Evolutionary conservation across 2,329 filamentous ascomycete genomes (phyloP), one percentile per base, ranked within the genome.

Genomic region (Claviceps sp.): DNA sequence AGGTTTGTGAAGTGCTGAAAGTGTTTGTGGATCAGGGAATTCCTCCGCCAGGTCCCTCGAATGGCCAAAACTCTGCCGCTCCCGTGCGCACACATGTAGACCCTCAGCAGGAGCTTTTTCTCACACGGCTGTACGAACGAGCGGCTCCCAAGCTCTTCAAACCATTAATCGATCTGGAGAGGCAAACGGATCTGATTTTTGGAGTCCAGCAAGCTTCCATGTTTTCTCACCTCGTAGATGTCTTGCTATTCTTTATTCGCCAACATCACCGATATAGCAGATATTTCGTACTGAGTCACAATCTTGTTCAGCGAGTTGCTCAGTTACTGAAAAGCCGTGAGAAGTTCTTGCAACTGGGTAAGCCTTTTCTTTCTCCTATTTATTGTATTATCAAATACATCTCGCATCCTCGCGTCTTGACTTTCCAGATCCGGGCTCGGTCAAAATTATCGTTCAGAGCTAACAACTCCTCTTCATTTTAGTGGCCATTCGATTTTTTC

Each of bases 401-500:
- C 8, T 11, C 9, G 26, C 26, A 9, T 29, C 26, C 26, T 26
- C 26, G 26, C 26, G 26, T 29, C 26, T 29, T 29, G 26, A 29
- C 26, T 29, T 29, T 29, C 8, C 8, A 29, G 9, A 1, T 29
- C 26, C 26, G 26, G 8, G 3, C 26, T 29, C 8, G 26, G 9
- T 29, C 8, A 29, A 29, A 3, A 9, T 29, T 29, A 8, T 29
- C 26, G 26, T 11, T 29, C 26, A 29, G 8, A 29, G 14, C 20
- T 43, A 14, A 23, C 20, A 29, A 29, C 2, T 29, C 9, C 26
- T 29, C n/a, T 16, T 5, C 43, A 17, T 36, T 16, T 0, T 8
- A 90, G 87, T 88, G 60, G 88, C 90, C 5, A 78, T 98, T 58
- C 93, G 95, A 64, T 96, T 95, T 70, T 91, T 97, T 71, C 86